Base-by-base conservation (phyloP, 202 grass and related monocot species). In the Schoenoplectus triqueter region DNA sequence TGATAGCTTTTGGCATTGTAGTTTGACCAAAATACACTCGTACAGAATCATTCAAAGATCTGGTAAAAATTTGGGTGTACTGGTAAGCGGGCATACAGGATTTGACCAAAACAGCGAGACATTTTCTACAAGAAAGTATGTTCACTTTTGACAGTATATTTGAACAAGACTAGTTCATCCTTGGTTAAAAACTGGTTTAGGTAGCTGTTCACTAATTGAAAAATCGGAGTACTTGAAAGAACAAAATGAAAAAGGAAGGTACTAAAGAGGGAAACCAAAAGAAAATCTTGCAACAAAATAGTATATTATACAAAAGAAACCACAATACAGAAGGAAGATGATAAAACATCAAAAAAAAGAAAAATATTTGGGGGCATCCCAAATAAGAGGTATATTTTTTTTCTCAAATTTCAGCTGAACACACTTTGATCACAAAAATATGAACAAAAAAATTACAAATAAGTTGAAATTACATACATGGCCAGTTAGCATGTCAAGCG, bases 401-500 rank as follows among this genome's bases (percentile, higher is more conserved):
- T 54, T 39, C 50, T 76, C 50, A 56, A 15, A 1, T 31, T 74
- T 6, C 47, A 60, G 21, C 47, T 22, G 5, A 41, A 60, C 5
- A 41, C 11, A 61, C 61, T 56, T 61, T 21, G 40, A 81, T 65
- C 15, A 51, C 40, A 6, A 49, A 66, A 67, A 82, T 31, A 31
- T 45, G 41, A 21, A 63, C 4, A 50, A 82, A 81, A 64, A 0
- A 31, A 31, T 31, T 31, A 31, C 31, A 66, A 66, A 82, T 50
- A 59, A 20, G 17, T 67, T 48, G 42, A 73, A 64, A 1, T 1
- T 83, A 57, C 90, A 85, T 86, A 97, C 95, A 81, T 84, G 85
- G 64, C 96, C 96, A 14, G 96, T 94, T 78, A 99, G 87, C 96
- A 99, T 88, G 82, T 99, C 96, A 83, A 99, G 89, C 57, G 96